A percentile compares a stretch with the other conserved stretches of the same genome.
Conservation (phyloP, 2,329 filamentous ascomycete species). For the Phialemonium atrogriseum region DNA sequence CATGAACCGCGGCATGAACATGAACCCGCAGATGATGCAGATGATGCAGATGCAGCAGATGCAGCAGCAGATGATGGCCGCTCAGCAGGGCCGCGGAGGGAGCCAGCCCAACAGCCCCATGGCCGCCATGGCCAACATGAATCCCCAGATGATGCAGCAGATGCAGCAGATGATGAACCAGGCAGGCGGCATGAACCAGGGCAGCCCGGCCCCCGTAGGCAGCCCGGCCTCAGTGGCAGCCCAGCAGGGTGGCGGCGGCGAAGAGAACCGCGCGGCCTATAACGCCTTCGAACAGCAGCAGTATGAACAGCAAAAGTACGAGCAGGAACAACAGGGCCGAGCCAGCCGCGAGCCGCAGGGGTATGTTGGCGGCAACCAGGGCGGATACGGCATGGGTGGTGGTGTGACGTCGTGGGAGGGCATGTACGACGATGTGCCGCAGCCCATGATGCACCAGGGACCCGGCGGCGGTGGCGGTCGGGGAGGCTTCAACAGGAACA, state of each 20-base stretch:
- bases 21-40: slow-evolving; percentile 71
- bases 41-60: slow-evolving; percentile 67
- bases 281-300: slow-evolving; percentile 64
- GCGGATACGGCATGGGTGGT: slow-evolving; percentile 17
- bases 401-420: slow-evolving; percentile 85
- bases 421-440: slow-evolving; percentile 95
- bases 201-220: slow-evolving; percentile 4
- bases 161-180: slow-evolving; percentile 42
- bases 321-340: slow-evolving; percentile 50
- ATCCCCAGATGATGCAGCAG: slow-evolving; percentile 47
- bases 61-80: slow-evolving; percentile 38
- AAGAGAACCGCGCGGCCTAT: slow-evolving; percentile 43
- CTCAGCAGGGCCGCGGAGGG: slow-evolving; percentile 17
- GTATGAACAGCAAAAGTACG: slow-evolving; percentile 73
- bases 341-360: slow-evolving; percentile 33
- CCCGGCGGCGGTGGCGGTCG: slow-evolving; percentile 38
- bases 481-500: slow-evolving; percentile 29
- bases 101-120: slow-evolving; percentile 26
- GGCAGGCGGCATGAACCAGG: slow-evolving; percentile 7
- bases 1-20: slow-evolving; percentile 58
- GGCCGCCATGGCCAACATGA: slow-evolving; percentile 33
- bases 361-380: slow-evolving; percentile 20
- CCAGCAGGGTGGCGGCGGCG: slow-evolving; percentile 18
- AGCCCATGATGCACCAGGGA: slow-evolving; percentile 57
- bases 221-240: slow-evolving; percentile 14